phyloP scores from a whole-genome alignment of 2,329 filamentous ascomycete species.

The Uncinocarpus reesii region DNA sequence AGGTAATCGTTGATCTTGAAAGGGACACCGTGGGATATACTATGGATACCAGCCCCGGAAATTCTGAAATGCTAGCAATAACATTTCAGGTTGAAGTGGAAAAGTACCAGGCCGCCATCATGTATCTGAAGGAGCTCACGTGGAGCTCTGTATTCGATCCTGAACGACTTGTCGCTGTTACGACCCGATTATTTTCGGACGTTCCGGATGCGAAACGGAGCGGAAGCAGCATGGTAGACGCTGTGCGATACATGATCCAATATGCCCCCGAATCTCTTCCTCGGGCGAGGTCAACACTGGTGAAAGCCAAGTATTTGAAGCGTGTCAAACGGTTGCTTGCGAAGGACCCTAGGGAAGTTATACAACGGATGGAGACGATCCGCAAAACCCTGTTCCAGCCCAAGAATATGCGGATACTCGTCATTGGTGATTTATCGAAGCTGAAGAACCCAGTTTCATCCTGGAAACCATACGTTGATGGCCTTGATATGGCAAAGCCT shows the following conservation, averaged over 20 bases:
- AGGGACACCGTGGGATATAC: constrained; percentile 78
- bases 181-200: constrained; percentile 78
- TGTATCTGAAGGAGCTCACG: constrained; percentile 76
- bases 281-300: constrained; percentile 69
- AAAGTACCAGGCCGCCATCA: constrained; percentile 71
- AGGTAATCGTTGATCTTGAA: constrained; percentile 84
- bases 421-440: constrained; percentile 68
- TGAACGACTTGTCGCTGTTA: constrained; percentile 49
- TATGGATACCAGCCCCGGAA: constrained; percentile 55
- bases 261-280: constrained; percentile 64
- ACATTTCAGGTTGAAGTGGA: constrained; percentile 77
- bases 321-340: constrained; percentile 71
- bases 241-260: constrained; percentile 66
- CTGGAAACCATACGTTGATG: constrained; percentile 57
- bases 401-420: constrained; percentile 73
- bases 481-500: constrained; percentile 43
- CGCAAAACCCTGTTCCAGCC: constrained; percentile 67
- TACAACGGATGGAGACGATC: constrained; percentile 67
- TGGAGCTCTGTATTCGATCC: constrained; percentile 83
- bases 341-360: constrained; percentile 62
- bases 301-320: constrained; percentile 79
- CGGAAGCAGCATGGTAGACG: constrained; percentile 53
- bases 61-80: constrained; percentile 70
- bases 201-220: constrained; percentile 86
- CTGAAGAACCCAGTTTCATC: constrained; percentile 64